Base-by-base conservation (phyloP, 257 asterid genomes). In the Euphrasia confusa region DNA sequence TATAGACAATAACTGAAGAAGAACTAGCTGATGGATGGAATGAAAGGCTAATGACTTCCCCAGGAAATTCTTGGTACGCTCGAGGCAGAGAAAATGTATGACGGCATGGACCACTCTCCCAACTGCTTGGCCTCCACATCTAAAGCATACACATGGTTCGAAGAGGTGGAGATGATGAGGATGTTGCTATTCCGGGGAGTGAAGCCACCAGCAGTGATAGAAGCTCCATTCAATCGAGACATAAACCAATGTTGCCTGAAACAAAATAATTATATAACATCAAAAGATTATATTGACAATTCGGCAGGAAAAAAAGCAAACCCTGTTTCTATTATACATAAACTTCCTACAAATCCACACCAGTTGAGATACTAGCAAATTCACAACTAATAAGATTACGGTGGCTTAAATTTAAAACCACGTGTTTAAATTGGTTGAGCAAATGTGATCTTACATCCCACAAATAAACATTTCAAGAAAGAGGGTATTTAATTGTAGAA, bases 171-270 rank as follows among this genome's bases (percentile, higher is more conserved):
- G 55, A 93, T 61, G 52, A 93, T 67, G 44, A 93, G 87, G 68
- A 93, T 77, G 66, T 85, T 90, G 82, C 90, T 80, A 40, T 85
- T 84, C 57, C 56, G 74, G 11, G 96, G 93, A 30, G 84, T 72
- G 77, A 93, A 93, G 32, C 99, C 99, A 69, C 89, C 99, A 18
- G 97, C 95, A 7, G 94, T 87, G 21, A 93, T 86, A 27, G 97
- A 84, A n/a, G 95, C 94, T 61, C 96, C 95, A 55, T 84, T 93
- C 84, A 93, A 79, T 81, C 96, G 84, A 69, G 97, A 78, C 71
- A 93, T 72, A 69, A 90, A 93, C 99, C 99, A 93, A 72, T 93
- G 99, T 70, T 90, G 99, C 86, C 99, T 93, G 89, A 27, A 48
- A 63, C 39, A 32, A 50, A 47, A 61, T 5, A 63, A 18, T n/a